Evolutionary conservation across 371 early-diverging fungal species (phyloP).

Genomic region (Rhizopus delemar): DNA sequence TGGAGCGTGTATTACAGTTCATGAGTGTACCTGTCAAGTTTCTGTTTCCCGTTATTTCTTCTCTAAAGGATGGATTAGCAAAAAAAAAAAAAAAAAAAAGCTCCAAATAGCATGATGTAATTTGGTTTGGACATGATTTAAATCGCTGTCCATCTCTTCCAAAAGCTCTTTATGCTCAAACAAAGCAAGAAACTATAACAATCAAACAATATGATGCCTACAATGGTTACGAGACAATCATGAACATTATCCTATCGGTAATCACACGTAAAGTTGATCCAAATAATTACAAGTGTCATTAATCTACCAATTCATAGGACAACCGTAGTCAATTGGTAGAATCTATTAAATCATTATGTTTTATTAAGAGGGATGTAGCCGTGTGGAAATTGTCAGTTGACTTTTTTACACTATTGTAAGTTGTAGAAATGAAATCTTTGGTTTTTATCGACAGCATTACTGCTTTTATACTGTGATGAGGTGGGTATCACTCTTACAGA

Average conservation of each 20-base stretch:
- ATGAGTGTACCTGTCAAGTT: no score
- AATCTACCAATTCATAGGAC: slow-evolving; percentile 3
- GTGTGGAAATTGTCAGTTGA: not conserved
- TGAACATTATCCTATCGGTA: no score
- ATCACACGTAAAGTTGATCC: not conserved
- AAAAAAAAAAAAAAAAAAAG: not conserved
- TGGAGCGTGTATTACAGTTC: no score
- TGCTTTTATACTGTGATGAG: slow-evolving; percentile 1
- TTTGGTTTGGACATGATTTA: no score
- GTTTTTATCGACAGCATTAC: slow-evolving; percentile 2
- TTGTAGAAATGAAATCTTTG: slow-evolving; percentile 4
- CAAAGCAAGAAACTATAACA: no score
- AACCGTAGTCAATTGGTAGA: slow-evolving; percentile 1
- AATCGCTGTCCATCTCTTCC: no score
- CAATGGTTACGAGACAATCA: no score
- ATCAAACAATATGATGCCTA: no score
- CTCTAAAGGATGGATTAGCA: no score
- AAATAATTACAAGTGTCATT: not conserved
- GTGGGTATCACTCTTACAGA: not conserved
- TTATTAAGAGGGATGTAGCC: not conserved
- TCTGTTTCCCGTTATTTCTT: no score
- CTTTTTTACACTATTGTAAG: slow-evolving; percentile 7
- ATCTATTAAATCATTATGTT: not conserved
- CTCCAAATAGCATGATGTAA: not conserved
- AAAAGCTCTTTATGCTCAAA: no score